phyloP scores from a whole-genome alignment of 805 yeast species.

The Starmerella powellii region DNA sequence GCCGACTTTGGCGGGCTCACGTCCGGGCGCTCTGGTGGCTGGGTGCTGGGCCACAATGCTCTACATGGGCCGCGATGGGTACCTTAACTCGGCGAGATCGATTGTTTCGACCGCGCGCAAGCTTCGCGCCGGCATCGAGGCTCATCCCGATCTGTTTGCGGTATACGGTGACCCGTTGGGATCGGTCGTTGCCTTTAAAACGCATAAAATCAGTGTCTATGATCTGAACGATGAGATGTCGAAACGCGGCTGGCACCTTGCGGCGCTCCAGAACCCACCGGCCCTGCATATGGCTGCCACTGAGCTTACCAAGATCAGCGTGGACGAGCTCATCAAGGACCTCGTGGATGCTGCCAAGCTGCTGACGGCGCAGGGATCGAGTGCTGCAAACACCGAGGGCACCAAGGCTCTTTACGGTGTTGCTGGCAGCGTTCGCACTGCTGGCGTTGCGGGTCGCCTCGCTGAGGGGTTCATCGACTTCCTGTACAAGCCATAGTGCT shows the following conservation, averaged over 20 bases:
- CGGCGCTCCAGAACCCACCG: slow-evolving; percentile 76
- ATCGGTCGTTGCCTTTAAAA: slow-evolving; percentile 71
- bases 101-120: slow-evolving; percentile 56
- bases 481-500: slow-evolving; percentile 43
- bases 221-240: slow-evolving; percentile 61
- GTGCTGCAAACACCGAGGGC: slow-evolving; percentile 29
- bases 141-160: slow-evolving; percentile 40
- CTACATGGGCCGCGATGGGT: slow-evolving; percentile 74
- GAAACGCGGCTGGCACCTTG: slow-evolving; percentile 76
- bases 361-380: slow-evolving; percentile 28
- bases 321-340: slow-evolving; percentile 47
- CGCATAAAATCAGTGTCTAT: slow-evolving; percentile 54
- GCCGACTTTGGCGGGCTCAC: slow-evolving; percentile 90
- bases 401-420: slow-evolving; percentile 91
- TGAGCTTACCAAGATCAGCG: slow-evolving; percentile 46
- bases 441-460: slow-evolving; percentile 69
- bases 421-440: slow-evolving; percentile 78
- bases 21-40: slow-evolving; percentile 95
- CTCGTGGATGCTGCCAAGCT: slow-evolving; percentile 37
- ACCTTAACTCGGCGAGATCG: slow-evolving; percentile 48
- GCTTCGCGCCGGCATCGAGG: slow-evolving; percentile 36
- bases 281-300: slow-evolving; percentile 89
- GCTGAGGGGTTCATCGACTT: slow-evolving; percentile 74
- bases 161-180: slow-evolving; percentile 77
- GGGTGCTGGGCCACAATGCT: slow-evolving; percentile 96